These are phyloP conservation scores for Torrubiellomyces zombiae DNA, from an alignment of 2,329 filamentous ascomycete genomes.

Conservation along the genomic window DNA sequence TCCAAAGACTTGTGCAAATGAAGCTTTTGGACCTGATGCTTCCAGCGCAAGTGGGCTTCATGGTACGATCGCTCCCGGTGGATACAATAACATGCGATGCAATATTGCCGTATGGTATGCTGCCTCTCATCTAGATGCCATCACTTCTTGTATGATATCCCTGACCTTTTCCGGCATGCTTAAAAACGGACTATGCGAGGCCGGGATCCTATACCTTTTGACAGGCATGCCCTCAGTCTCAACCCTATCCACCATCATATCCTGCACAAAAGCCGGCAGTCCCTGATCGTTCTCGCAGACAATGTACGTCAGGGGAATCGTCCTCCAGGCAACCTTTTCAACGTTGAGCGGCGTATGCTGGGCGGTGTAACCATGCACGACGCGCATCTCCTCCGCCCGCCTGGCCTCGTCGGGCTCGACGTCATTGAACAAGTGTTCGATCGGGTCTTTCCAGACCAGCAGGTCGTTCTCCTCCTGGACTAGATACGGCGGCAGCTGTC, in stretches of 20 bases:
- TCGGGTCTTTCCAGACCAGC: conserved; percentile 1
- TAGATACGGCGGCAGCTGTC: conserved; percentile 1
- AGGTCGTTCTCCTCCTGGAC: background rate
- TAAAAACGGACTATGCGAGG: conserved; percentile 2
- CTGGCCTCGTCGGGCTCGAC: conserved; percentile 1
- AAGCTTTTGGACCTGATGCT: no score
- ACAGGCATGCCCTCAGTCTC: conserved; percentile 1
- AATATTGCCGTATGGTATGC: no score
- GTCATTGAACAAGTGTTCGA: conserved; percentile 1
- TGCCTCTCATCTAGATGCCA: background rate
- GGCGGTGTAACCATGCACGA: background rate
- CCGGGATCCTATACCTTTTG: background rate
- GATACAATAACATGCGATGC: no score
- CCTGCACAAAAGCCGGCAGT: conserved; percentile 1
- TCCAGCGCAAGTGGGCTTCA: no score
- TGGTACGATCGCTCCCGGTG: no score
- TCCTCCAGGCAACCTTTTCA: conserved; percentile 2
- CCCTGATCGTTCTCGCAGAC: conserved; percentile 2
- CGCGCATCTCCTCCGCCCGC: background rate
- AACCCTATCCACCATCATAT: conserved; percentile 1
- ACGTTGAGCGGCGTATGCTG: conserved; percentile 2
- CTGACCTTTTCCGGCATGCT: conserved; percentile 2
- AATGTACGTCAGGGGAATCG: conserved; percentile 2
- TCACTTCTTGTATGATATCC: conserved; percentile 1
- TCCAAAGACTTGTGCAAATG: no score